Evolutionary conservation across 257 asterid species (phyloP).

Genomic region (Penstemon eatonii): DNA sequence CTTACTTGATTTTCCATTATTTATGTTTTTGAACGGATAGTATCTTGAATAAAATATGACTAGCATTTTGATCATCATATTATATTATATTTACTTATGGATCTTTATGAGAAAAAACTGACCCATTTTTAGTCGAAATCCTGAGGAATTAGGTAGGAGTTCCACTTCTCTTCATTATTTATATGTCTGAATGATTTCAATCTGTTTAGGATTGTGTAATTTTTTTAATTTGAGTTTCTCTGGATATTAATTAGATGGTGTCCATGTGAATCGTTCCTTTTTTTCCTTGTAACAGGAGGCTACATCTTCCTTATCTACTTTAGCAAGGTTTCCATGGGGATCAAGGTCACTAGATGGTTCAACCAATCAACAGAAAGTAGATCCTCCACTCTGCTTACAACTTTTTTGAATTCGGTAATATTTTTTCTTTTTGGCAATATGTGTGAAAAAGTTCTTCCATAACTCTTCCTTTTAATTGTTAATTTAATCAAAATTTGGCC

Average conservation of each 20-base stretch:
- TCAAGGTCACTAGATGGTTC: constrained; percentile 47
- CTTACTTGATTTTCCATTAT: not conserved
- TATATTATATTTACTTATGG: not conserved
- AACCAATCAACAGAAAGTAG: constrained; percentile 32
- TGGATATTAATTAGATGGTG: constrained; percentile 3
- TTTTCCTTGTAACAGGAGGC: constrained; percentile 46
- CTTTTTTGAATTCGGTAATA: constrained; percentile 68
- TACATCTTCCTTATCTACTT: constrained; percentile 60
- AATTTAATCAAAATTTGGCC: not conserved
- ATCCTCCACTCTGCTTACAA: constrained; percentile 53
- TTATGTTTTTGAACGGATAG: not conserved
- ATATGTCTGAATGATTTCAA: not conserved
- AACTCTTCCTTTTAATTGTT: not conserved
- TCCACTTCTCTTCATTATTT: not conserved
- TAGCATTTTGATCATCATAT: too few relatives aligned
- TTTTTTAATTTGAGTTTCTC: constrained; percentile 10
- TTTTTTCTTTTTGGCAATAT: not conserved
- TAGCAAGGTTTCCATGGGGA: constrained; percentile 79
- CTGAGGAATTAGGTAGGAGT: not conserved
- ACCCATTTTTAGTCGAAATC: too few relatives aligned
- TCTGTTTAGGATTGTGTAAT: not conserved
- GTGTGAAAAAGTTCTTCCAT: not conserved
- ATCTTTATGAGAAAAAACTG: constrained; percentile 3
- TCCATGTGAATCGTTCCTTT: not conserved
- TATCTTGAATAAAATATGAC: not conserved